Base-by-base conservation (phyloP, 352 stramenopile genomes). In the Blastocystis sp. region DNA sequence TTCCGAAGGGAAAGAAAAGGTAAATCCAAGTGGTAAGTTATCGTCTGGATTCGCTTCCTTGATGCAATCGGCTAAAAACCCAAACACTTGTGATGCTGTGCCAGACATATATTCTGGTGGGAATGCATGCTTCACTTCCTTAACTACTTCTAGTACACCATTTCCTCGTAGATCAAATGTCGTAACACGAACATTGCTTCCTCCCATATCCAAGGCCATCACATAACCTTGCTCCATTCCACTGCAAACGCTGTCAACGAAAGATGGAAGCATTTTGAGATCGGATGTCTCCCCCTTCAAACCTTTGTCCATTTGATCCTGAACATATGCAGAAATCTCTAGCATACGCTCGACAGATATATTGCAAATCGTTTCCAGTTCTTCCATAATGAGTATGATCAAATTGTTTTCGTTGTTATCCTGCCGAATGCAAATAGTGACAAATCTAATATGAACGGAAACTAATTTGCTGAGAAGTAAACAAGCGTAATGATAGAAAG, bases 1-100 rank as follows among this genome's bases (percentile, higher is more conserved):
- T 12, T 90, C 29, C 24, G 77, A 71, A 32, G 89, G 89, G 63
- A 91, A 90, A 56, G 88, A 90, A 63, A 90, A 90, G 35, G 80
- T 90, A 57, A 90, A 90, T n/a, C 88, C 88, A 42, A 91, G 51
- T 7, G 4, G 24, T 2, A 39, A 27, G n/a, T 11, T 39, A 21
- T 21, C 43, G 46, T 66, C 12, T 51, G 85, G 71, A n/a, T 81
- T 42, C 11, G 71, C 29, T 59, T 81, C 71, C 24, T 51, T 43
- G 0, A 81, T 65, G 29, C 51, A 63, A 9, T 81, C 51, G 11
- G 71, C 71, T 9, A 81, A 59, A 9, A 81, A 81, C 14, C 71
- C 71, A 42, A 43, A 81, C 21, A 81, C 51, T 21, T 81, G 51
- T 19, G 57, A 43, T 9, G 71, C 71, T 27, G 71, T 81, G 39